Evolutionary conservation across 345 rosid species (phyloP).

Genomic region (Moricandia arvensis): DNA sequence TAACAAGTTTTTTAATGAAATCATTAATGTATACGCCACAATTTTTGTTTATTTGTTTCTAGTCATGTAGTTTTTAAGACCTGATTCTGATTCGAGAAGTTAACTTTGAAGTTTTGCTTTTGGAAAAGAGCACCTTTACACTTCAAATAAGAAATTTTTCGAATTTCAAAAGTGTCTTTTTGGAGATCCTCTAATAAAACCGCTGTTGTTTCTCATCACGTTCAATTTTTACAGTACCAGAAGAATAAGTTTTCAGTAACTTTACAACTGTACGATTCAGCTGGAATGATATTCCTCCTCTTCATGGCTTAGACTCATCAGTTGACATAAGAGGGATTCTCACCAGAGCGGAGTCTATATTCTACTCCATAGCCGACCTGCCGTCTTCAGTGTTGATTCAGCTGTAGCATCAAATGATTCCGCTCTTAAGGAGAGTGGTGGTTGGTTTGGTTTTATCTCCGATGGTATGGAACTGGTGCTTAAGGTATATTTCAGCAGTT

Average conservation of each 20-base stretch:
- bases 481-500: conserved; percentile 65
- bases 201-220: too few relatives aligned
- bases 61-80: too few relatives aligned
- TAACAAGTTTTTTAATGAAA: too few relatives aligned
- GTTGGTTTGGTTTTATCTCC: conserved; percentile 91
- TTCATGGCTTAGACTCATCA: conserved; percentile 51
- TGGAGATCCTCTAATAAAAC: too few relatives aligned
- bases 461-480: conserved; percentile 85
- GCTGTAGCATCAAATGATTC: conserved; percentile 54
- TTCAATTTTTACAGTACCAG: conserved; percentile 49
- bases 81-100: too few relatives aligned
- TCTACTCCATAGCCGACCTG: conserved; percentile 82
- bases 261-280: conserved; percentile 61
- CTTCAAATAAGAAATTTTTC: too few relatives aligned
- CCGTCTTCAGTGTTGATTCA: conserved; percentile 56
- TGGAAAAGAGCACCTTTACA: too few relatives aligned
- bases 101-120: too few relatives aligned
- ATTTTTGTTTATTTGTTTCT: too few relatives aligned
- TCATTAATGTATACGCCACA: too few relatives aligned
- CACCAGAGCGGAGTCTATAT: conserved; percentile 62
- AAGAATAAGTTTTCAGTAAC: conserved; percentile 39
- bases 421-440: conserved; percentile 65
- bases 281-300: conserved; percentile 70
- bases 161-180: too few relatives aligned
- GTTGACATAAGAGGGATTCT: conserved; percentile 47